Conservation (phyloP, 345 rosid genomes). For the Xanthoceras sorbifolium region DNA sequence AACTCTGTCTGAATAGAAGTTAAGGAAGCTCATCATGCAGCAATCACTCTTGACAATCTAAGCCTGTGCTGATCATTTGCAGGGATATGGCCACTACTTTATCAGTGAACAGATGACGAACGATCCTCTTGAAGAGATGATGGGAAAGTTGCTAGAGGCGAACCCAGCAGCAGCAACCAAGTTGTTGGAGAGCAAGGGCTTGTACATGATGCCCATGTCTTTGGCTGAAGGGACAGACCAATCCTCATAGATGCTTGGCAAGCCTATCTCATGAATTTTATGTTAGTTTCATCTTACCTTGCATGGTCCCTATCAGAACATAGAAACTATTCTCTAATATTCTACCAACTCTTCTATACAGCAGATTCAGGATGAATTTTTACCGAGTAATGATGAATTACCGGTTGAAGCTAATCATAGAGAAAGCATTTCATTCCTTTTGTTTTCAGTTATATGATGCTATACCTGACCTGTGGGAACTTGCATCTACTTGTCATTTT, state of each 20-base stretch:
- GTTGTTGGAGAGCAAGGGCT: conserved; percentile 57
- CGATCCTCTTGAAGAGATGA: conserved; percentile 54
- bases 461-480: too few species aligned
- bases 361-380: background rate
- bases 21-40: background rate
- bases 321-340: background rate
- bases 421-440: background rate
- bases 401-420: background rate
- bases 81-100: conserved; percentile 58
- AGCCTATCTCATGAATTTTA: background rate
- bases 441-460: background rate
- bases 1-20: background rate
- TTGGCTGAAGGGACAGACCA: conserved; percentile 31
- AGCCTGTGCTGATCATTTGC: conserved; percentile 17
- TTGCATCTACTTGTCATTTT: too few species aligned
- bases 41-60: background rate
- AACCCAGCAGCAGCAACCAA: conserved; percentile 49
- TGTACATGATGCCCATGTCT: conserved; percentile 47
- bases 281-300: background rate
- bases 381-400: background rate
- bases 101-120: conserved; percentile 41
- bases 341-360: background rate
- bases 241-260: conserved; percentile 9
- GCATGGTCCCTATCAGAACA: background rate
- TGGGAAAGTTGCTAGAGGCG: conserved; percentile 42